Base-by-base conservation (phyloP, 2,329 filamentous ascomycete genomes). In the Calonectria hawksworthii region DNA sequence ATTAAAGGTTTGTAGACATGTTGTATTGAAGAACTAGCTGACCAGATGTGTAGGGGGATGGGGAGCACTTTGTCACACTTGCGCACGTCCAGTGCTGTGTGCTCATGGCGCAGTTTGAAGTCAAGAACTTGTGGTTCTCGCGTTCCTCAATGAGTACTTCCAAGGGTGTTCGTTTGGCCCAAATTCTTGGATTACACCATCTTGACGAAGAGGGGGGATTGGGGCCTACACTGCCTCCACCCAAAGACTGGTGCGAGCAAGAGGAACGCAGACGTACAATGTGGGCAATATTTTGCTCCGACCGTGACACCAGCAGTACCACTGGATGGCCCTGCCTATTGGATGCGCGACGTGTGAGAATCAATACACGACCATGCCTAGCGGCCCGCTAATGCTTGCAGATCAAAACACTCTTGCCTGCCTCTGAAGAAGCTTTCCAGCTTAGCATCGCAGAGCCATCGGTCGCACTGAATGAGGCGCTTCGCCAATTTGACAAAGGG, bases 281-380 rank as follows among this genome's bases (percentile, higher is more conserved):
- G 78, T 98, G 96, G 96, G 90, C 92, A 79, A 89, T 92, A 0
- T 98, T 96, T 79, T 94, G 92, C 79, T 88, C 93, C 38, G 96
- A 98, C 83, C 91, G 94, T 59, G 96, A 96, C 84, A 93, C 94
- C 2, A 96, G 94, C 81, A 94, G 96, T 59, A 95, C 94, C 18
- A 97, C 95, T 4, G 95, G 95, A 2, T 98, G 96, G 96, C 95
- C 96, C 0, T 93, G 94, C 87, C 87, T 92, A 14, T 92, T 98
- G 52, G 93, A 98, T 77, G 91, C 94, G 75, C 87, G 86, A 82
- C 94, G 96, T 76, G 89, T 88, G 21, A 75, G 76, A 23, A 18
- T 28, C 9, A 16, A 50, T 4, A 3, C 28, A 18, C 26, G 0
- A 14, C 4, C 18, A 23, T n/a, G 1, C 11, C 21, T 30, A 3